phyloP scores from a whole-genome alignment of 805 yeast species.

The Candida michaelii region DNA sequence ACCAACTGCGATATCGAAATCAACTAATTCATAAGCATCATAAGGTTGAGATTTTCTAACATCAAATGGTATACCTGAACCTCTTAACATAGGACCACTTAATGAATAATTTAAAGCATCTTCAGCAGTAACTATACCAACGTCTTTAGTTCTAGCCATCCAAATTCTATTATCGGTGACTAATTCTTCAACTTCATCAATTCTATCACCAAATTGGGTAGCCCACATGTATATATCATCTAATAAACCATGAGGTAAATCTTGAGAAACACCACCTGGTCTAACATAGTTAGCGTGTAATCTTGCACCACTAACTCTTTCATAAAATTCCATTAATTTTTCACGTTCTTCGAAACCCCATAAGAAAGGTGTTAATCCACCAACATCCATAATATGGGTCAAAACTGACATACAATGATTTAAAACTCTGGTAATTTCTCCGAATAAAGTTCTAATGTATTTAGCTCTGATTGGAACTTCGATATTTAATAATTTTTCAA shows the following conservation, averaged over 20 bases:
- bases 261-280: constrained; percentile 92
- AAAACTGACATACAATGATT: constrained; percentile 85
- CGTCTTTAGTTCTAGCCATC: constrained; percentile 81
- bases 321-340: constrained; percentile 89
- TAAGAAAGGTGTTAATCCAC: constrained; percentile 88
- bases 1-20: constrained; percentile 86
- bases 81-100: constrained; percentile 88
- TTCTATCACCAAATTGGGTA: constrained; percentile 89
- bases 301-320: constrained; percentile 88
- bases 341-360: constrained; percentile 96
- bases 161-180: constrained; percentile 89
- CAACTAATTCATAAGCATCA: constrained; percentile 84
- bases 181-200: constrained; percentile 88
- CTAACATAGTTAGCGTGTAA: constrained; percentile 84
- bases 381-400: constrained; percentile 92
- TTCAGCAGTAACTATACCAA: constrained; percentile 81
- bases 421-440: constrained; percentile 79
- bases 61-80: constrained; percentile 86
- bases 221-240: constrained; percentile 97
- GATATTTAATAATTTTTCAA: constrained; percentile 78
- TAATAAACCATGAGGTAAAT: constrained; percentile 78
- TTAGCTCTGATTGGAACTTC: constrained; percentile 85
- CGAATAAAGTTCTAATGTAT: constrained; percentile 81
- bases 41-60: constrained; percentile 84
- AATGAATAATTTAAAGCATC: constrained; percentile 81